A percentile compares a stretch with the other conserved stretches of the same genome.
Conservation (phyloP, 2,329 filamentous ascomycete genomes). For the Xylariaceae sp. region DNA sequence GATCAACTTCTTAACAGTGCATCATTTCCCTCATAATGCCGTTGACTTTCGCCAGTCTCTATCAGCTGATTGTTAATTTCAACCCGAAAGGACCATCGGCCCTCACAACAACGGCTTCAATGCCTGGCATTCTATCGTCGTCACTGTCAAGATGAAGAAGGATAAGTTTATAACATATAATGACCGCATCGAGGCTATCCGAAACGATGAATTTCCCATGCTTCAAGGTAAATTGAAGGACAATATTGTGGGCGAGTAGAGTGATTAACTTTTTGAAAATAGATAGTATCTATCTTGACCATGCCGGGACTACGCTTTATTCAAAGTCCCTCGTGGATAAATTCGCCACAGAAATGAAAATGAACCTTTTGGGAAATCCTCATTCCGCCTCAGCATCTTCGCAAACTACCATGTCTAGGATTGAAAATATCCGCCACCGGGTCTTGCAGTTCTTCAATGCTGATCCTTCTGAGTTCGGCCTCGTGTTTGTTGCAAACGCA, state of each 20-base stretch:
- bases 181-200: constrained; percentile 61
- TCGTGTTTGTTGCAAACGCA: constrained; percentile 70
- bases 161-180: constrained; percentile 56
- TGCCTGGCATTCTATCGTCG: constrained; percentile 23
- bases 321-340: constrained; percentile 79
- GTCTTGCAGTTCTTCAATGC: constrained; percentile 81
- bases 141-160: constrained; percentile 39
- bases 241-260: neutral
- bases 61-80: constrained; percentile 9
- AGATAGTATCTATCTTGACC: constrained; percentile 86
- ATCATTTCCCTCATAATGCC: constrained; percentile 21
- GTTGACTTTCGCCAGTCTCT: constrained; percentile 2
- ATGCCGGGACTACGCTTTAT: constrained; percentile 90
- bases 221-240: constrained; percentile 55
- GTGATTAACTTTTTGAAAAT: constrained; percentile 14
- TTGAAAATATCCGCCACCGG: constrained; percentile 77
- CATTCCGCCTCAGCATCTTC: constrained; percentile 87
- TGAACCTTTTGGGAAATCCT: constrained; percentile 85
- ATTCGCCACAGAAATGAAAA: constrained; percentile 80
- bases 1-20: neutral
- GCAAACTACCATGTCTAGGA: constrained; percentile 72
- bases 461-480: constrained; percentile 79
- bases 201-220: constrained; percentile 71
- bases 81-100: neutral
- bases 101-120: constrained; percentile 21